A percentile compares a stretch with the other conserved stretches of the same genome.
These are phyloP conservation scores for Mucor circinelloides DNA, from an alignment of 371 early-diverging fungal species.

Conservation along the genomic window DNA sequence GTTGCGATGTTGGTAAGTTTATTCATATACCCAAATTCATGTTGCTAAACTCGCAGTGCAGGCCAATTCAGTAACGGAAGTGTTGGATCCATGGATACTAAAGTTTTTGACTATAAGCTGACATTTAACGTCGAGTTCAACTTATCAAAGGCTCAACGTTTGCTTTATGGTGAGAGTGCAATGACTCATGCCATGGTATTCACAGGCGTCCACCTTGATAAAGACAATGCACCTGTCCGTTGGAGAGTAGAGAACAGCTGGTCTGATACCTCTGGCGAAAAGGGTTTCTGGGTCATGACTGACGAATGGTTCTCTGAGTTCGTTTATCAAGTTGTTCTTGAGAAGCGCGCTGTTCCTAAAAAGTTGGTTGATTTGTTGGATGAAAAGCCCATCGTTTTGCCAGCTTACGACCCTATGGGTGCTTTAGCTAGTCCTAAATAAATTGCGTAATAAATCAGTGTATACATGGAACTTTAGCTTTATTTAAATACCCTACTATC, in stretches of 20 bases:
- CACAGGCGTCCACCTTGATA: conserved; percentile 80
- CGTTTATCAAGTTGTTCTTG: conserved; percentile 80
- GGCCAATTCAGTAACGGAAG: conserved; percentile 44
- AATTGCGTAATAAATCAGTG: not conserved
- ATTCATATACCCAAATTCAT: not conserved
- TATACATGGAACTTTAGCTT: no score
- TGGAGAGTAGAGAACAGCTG: conserved; percentile 87
- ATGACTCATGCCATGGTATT: conserved; percentile 91
- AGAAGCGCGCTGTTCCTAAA: conserved; percentile 64
- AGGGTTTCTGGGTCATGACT: conserved; percentile 80
- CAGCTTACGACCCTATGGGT: conserved; percentile 80
- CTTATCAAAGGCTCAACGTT: conserved; percentile 71
- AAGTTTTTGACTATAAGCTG: conserved; percentile 67
- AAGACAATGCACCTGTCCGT: conserved; percentile 59
- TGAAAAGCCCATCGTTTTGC: conserved; percentile 66
- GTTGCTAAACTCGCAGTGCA: not conserved
- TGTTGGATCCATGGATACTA: conserved; percentile 70
- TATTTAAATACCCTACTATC: not conserved
- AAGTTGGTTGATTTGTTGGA: conserved; percentile 63
- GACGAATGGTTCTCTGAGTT: conserved; percentile 83
- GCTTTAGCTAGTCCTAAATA: conserved; percentile 49
- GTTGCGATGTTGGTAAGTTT: conserved; percentile 78
- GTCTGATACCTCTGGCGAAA: conserved; percentile 65
- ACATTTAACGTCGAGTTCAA: conserved; percentile 70
- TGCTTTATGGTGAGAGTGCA: conserved; percentile 72